Base-by-base conservation (phyloP, 441 rosid species). In the Adansonia gregorii region DNA sequence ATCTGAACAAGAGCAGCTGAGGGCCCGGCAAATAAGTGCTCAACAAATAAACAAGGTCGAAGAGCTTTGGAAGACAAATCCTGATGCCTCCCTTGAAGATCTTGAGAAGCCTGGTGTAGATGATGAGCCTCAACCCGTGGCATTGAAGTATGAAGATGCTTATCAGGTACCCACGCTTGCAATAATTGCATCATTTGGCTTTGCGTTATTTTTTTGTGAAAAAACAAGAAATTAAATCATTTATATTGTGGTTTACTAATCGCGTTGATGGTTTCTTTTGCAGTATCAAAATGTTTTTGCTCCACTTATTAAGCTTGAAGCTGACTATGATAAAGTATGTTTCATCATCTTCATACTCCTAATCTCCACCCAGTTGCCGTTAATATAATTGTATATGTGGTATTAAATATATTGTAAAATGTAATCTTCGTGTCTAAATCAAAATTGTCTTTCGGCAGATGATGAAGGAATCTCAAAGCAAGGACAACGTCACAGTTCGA, bases 401-500 rank as follows among this genome's bases (percentile, higher is more conserved):
- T 75, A 5, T 64, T 67, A 9, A 14, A 43, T 59, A 5, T 64
- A 64, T 11, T 20, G 22, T 63, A 15, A 49, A 51, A 71, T 49
- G 19, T 59, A 27, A 1, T 73, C 64, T n/a, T 46, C 39, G 54
- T 15, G 66, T 81, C 83, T 72, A 72, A 72, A 10, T 86, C 60
- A 76, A 63, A 15, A 10, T 75, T 20, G 17, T 68, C 78, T 76
- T 54, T 61, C 1, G 52, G 75, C 82, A 97, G 99, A 92, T 92
- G 97, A 97, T 97, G 99, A 97, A 97, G 91, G 99, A 97, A 86
- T 97, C 99, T 76, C 99, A 97, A 85, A 94, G 99, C 93, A 97
- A 94, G 90, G 99, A 93, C 85, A 97, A 88, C 81, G 89, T 93
- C 75, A 91, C 99, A 8, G 87, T 97, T 80, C 93, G 98, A 75